phyloP scores from a whole-genome alignment of 2,329 filamentous ascomycete species.

The Sporothrix globosa region DNA sequence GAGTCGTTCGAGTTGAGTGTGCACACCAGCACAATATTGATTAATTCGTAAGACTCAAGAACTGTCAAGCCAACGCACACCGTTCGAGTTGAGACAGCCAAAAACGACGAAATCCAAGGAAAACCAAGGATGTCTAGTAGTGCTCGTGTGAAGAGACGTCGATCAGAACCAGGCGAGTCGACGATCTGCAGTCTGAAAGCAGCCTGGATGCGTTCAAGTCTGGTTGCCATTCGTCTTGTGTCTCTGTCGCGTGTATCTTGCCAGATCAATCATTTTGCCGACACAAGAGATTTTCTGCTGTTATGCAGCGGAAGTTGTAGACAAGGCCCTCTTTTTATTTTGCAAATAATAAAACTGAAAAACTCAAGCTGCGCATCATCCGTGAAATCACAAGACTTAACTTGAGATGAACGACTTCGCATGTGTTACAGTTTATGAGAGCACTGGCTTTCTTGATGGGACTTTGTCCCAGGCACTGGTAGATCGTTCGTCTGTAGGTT shows the following conservation, averaged over 20 bases:
- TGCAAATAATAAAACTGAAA: not conserved
- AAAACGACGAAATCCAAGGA: slow-evolving; percentile 1
- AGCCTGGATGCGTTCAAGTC: not conserved
- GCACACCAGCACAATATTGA: too few species aligned
- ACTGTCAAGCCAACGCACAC: too few species aligned
- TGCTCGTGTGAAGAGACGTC: not conserved
- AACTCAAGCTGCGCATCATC: not conserved
- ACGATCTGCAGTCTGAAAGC: not conserved
- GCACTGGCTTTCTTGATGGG: not conserved
- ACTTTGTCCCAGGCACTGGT: not conserved
- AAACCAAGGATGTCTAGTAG: not conserved
- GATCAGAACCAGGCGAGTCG: slow-evolving; percentile 9
- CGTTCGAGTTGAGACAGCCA: slow-evolving; percentile 1
- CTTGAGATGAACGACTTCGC: not conserved
- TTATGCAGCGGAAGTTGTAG: not conserved
- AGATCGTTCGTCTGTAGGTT: not conserved
- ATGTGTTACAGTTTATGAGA: not conserved
- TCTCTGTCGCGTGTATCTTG: not conserved
- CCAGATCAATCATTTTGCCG: slow-evolving; percentile 16
- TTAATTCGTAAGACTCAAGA: too few species aligned
- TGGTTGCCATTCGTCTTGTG: not conserved
- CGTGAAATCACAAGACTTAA: not conserved
- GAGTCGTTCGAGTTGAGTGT: too few species aligned
- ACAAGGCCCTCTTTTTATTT: too few species aligned
- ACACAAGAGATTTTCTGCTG: not conserved